Percentiles rank a stretch among this genome's conserved stretches.
phyloP scores from a whole-genome alignment of 495 filamentous ascomycete species.

The Daldinia concentrica region DNA sequence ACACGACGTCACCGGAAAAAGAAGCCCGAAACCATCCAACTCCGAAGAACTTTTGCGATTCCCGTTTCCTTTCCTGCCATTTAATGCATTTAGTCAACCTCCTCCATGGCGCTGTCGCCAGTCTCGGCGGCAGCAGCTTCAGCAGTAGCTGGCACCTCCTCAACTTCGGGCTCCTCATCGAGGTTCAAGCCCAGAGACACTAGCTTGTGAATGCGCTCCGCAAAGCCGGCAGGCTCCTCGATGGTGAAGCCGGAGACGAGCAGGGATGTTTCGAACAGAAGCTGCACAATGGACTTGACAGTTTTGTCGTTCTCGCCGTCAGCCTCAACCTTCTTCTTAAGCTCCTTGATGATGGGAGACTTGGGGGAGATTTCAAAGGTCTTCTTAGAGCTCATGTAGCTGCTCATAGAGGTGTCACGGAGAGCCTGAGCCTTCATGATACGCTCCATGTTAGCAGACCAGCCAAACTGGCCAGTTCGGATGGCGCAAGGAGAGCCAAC shows the following conservation, averaged over 20 bases:
- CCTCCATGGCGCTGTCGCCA: slow-evolving; percentile 70
- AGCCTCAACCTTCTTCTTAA: slow-evolving; percentile 96
- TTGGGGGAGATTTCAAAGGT: slow-evolving; percentile 99
- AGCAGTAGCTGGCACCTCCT: slow-evolving; percentile 68
- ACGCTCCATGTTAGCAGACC: slow-evolving; percentile 99
- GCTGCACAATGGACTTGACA: slow-evolving; percentile 97
- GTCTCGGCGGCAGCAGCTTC: slow-evolving; percentile 63
- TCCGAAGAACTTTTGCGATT: slow-evolving; percentile 56
- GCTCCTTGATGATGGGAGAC: slow-evolving; percentile 96
- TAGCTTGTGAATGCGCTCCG: slow-evolving; percentile 98
- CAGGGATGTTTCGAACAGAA: slow-evolving; percentile 98
- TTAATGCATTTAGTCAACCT: slow-evolving; percentile 67
- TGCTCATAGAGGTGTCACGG: slow-evolving; percentile 98
- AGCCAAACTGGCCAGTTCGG: slow-evolving; percentile 99
- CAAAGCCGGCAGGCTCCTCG: slow-evolving; percentile 96
- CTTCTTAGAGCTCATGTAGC: slow-evolving; percentile 99
- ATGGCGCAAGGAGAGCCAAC: slow-evolving; percentile 96
- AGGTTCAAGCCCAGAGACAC: slow-evolving; percentile 96
- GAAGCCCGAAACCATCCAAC: slow-evolving; percentile 54
- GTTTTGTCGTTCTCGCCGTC: slow-evolving; percentile 98
- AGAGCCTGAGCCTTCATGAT: slow-evolving; percentile 99
- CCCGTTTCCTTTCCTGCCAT: slow-evolving; percentile 41
- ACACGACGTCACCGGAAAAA: slow-evolving; percentile 48
- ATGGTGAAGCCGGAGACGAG: slow-evolving; percentile 99
- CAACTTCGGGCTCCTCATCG: slow-evolving; percentile 85